Percentiles rank a stretch among this genome's conserved stretches.
Conservation (phyloP, 2,329 filamentous ascomycete species). For the Fusarium paranaense region DNA sequence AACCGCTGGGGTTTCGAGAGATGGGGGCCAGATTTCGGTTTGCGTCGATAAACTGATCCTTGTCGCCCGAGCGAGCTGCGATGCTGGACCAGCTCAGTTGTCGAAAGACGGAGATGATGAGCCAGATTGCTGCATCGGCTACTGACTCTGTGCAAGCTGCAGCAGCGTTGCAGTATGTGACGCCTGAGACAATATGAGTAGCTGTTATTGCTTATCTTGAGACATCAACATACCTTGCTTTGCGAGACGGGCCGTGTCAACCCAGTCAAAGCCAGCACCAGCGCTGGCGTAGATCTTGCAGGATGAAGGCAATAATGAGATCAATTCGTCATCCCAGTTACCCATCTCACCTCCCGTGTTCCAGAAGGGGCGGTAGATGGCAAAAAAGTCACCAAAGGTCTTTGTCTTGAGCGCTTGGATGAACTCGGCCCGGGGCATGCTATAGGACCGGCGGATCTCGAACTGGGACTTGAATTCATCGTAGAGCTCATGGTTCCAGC, state of each 20-base stretch:
- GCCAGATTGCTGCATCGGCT: slow-evolving; percentile 43
- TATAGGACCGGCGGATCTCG: slow-evolving; percentile 41
- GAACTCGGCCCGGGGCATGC: slow-evolving; percentile 42
- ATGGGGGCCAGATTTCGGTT: slow-evolving; percentile 40
- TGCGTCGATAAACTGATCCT: slow-evolving; percentile 41
- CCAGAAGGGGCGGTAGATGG: slow-evolving; percentile 44
- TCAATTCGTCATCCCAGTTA: slow-evolving; percentile 44
- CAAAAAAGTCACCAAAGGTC: slow-evolving; percentile 39
- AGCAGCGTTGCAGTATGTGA: slow-evolving; percentile 44
- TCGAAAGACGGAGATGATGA: slow-evolving; percentile 45
- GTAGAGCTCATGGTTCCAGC: slow-evolving; percentile 44
- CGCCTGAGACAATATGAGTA: slow-evolving; percentile 11
- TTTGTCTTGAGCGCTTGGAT: slow-evolving; percentile 41
- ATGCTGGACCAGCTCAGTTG: slow-evolving; percentile 42
- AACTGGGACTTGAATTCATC: slow-evolving; percentile 38
- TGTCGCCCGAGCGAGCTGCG: slow-evolving; percentile 40
- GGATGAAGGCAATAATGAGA: slow-evolving; percentile 32
- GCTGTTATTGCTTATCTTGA: fast-evolving
- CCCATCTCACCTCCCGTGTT: slow-evolving; percentile 45
- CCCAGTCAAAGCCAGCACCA: slow-evolving; percentile 45
- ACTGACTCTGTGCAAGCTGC: slow-evolving; percentile 44
- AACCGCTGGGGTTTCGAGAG: slow-evolving; percentile 39
- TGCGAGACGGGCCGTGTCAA: slow-evolving; percentile 39
- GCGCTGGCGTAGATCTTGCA: slow-evolving; percentile 44
- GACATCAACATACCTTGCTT: slow-evolving; percentile 25